These are phyloP conservation scores for Cicer pinnatifidum DNA, from an alignment of 306 rosid genomes.

Conservation along the genomic window DNA sequence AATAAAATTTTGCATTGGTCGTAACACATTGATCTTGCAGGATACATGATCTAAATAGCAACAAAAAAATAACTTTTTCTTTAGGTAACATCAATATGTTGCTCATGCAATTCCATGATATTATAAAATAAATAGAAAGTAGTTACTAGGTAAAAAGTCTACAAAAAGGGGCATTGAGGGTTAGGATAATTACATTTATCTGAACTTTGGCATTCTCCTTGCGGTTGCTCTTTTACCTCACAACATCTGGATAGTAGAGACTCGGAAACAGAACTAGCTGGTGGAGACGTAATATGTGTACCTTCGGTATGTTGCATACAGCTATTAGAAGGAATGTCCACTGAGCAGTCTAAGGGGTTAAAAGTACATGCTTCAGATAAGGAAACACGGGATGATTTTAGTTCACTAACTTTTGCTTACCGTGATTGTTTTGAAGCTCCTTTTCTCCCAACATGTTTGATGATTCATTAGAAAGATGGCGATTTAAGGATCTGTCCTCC, in stretches of 20 bases:
- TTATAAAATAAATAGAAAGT: neutral
- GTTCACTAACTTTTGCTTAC: conserved; percentile 51
- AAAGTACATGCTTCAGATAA: conserved; percentile 55
- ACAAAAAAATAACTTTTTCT: neutral
- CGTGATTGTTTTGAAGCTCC: conserved; percentile 54
- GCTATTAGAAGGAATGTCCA: conserved; percentile 46
- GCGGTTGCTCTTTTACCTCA: conserved; percentile 55
- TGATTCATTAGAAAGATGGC: conserved; percentile 47
- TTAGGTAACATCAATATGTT: neutral
- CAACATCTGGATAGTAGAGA: conserved; percentile 50
- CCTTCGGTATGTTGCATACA: conserved; percentile 56
- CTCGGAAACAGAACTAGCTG: conserved; percentile 52
- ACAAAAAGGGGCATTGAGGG: conserved; percentile 33
- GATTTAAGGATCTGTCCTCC: conserved; percentile 49
- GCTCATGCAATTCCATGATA: conserved; percentile 12
- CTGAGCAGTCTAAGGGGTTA: conserved; percentile 53
- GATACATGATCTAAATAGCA: conserved; percentile 10
- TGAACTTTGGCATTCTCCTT: conserved; percentile 57
- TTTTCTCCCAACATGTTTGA: conserved; percentile 44
- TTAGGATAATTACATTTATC: conserved; percentile 60
- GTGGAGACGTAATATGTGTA: conserved; percentile 33
- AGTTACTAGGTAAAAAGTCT: conserved; percentile 16
- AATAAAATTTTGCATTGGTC: neutral
- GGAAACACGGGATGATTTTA: conserved; percentile 53
- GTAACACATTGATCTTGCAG: neutral